phyloP scores from a whole-genome alignment of 2,329 filamentous ascomycete genomes.

The Monilinia aucupariae region DNA sequence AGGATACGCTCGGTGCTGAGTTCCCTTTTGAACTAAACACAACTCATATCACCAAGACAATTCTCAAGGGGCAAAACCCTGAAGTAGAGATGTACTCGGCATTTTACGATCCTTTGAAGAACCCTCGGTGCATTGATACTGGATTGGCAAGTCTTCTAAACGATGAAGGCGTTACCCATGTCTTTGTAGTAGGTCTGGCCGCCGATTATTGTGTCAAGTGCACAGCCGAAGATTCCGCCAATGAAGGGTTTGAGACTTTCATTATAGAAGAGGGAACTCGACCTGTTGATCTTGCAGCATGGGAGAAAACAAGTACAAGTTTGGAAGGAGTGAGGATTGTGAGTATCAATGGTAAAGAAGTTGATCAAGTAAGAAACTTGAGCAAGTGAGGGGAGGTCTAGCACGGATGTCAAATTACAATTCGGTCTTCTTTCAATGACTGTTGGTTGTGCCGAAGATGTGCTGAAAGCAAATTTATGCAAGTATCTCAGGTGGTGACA shows the following conservation, averaged over 20 bases:
- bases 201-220: conserved; percentile 83
- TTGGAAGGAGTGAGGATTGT: conserved; percentile 59
- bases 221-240: conserved; percentile 72
- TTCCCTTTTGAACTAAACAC: conserved; percentile 67
- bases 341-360: conserved; percentile 49
- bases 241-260: conserved; percentile 70
- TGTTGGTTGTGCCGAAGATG: conserved; percentile 97
- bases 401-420: conserved; percentile 99
- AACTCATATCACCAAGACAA: conserved; percentile 53
- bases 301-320: conserved; percentile 51
- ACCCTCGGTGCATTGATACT: conserved; percentile 54
- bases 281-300: conserved; percentile 59
- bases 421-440: conserved; percentile 71
- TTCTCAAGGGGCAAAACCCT: conserved; percentile 72
- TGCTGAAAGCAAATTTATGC: conserved; percentile 67
- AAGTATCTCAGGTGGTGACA: conserved; percentile 31
- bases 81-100: conserved; percentile 90
- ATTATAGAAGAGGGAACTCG: conserved; percentile 74
- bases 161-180: conserved; percentile 60
- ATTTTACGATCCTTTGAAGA: conserved; percentile 74
- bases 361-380: conserved; percentile 33
- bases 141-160: conserved; percentile 56
- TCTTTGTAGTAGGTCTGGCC: conserved; percentile 81
- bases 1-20: conserved; percentile 63
- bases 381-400: conserved; percentile 35